Conservation (phyloP, 805 yeast genomes). For the Komagataella phaffii region DNA sequence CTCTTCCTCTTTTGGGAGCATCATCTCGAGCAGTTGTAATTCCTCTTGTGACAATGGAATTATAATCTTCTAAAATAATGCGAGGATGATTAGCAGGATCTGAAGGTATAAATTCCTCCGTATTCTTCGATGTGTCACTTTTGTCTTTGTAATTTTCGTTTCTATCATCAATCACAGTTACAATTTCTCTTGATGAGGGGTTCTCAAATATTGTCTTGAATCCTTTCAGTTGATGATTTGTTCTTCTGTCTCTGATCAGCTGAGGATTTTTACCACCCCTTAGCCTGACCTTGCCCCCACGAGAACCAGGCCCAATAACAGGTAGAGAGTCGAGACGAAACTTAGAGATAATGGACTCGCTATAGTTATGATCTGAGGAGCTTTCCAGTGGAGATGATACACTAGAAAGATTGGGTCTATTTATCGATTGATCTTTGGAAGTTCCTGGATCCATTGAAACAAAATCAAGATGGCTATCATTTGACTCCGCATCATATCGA, state of each 20-base stretch:
- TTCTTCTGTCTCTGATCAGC: neutral
- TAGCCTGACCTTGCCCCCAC: neutral
- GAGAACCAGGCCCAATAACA: constrained; percentile 1
- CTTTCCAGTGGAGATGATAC: neutral
- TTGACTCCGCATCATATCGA: neutral
- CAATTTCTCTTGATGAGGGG: neutral
- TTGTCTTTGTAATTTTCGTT: neutral
- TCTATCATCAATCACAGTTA: neutral
- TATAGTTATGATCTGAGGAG: constrained; percentile 5
- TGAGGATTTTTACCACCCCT: neutral
- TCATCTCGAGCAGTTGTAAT: constrained; percentile 2
- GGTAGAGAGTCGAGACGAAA: constrained; percentile 6
- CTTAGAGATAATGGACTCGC: constrained; percentile 6
- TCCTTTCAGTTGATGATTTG: neutral
- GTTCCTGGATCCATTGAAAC: neutral
- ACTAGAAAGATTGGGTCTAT: neutral
- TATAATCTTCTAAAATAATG: neutral
- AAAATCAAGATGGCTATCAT: neutral
- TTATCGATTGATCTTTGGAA: neutral
- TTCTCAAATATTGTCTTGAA: neutral
- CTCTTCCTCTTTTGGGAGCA: neutral
- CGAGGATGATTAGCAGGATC: neutral
- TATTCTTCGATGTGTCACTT: no score
- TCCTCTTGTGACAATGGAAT: constrained; percentile 1
- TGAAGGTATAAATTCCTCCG: neutral